Evolutionary conservation across 73 alveolate species (phyloP).

Genomic region (Paramecium bursaria): DNA sequence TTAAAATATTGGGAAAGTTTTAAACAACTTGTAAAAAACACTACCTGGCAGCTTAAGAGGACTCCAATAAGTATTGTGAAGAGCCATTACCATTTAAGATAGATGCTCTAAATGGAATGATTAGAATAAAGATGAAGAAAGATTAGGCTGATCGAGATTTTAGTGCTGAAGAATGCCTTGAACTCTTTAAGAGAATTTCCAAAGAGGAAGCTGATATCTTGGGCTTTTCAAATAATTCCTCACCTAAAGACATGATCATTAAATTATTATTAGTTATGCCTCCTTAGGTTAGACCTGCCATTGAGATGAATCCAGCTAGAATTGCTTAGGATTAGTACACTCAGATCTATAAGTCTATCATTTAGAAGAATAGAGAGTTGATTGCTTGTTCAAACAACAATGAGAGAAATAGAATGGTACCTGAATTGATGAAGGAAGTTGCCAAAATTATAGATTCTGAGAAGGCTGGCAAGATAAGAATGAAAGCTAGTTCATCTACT

Average conservation of each 20-base stretch:
- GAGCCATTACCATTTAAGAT: neutral
- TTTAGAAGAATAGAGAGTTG: conserved; percentile 41
- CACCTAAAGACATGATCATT: conserved; percentile 51
- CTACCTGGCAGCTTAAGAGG: conserved; percentile 55
- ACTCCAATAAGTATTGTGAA: conserved; percentile 56
- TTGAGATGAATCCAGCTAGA: conserved; percentile 67
- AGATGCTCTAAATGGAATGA: conserved; percentile 38
- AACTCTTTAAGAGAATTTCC: too few relatives aligned
- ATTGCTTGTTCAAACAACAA: conserved; percentile 11
- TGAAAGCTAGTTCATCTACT: conserved; percentile 52
- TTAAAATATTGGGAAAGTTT: neutral
- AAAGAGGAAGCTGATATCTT: conserved; percentile 33
- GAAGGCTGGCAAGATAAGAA: conserved; percentile 60
- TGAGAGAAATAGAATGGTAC: conserved; percentile 56
- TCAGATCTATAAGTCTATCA: conserved; percentile 51
- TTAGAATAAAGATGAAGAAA: conserved; percentile 34
- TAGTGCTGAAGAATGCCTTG: conserved; percentile 71
- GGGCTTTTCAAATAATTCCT: conserved; percentile 23
- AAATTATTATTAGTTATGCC: conserved; percentile 64
- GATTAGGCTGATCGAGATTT: conserved; percentile 62
- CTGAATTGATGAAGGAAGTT: conserved; percentile 61
- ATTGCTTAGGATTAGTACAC: conserved; percentile 62
- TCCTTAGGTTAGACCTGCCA: conserved; percentile 69
- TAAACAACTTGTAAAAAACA: neutral
- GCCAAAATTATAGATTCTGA: conserved; percentile 68